phyloP scores from a whole-genome alignment of 1,284 basidiomycete species.

The Fistulina hepatica region DNA sequence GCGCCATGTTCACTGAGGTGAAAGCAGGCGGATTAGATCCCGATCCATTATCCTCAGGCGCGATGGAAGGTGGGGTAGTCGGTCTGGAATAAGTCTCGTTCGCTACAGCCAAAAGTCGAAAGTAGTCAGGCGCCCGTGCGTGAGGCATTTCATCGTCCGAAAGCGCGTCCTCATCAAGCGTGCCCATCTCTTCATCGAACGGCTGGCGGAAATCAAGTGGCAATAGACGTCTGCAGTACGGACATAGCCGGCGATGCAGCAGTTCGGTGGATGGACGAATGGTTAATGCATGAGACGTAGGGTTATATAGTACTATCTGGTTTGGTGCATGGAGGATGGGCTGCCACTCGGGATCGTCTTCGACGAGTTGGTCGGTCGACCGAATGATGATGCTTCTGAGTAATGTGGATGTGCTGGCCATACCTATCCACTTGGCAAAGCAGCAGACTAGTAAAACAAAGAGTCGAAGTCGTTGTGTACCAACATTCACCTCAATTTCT shows the following conservation, averaged over 20 bases:
- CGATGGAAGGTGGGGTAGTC: slow-evolving; percentile 32
- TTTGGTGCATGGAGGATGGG: slow-evolving; percentile 69
- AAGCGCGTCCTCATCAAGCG: slow-evolving; percentile 21
- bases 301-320: slow-evolving; percentile 83
- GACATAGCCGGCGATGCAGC: slow-evolving; percentile 36
- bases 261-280: slow-evolving; percentile 36
- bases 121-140: slow-evolving; percentile 57
- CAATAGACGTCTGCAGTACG: slow-evolving; percentile 58
- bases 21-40: slow-evolving; percentile 29
- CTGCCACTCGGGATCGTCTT: slow-evolving; percentile 56
- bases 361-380: no score
- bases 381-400: no score
- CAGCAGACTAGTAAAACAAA: no score
- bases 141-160: slow-evolving; percentile 26
- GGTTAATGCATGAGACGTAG: slow-evolving; percentile 73
- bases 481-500: no score
- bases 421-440: no score
- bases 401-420: no score
- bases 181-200: slow-evolving; percentile 10
- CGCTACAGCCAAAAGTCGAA: slow-evolving; percentile 56
- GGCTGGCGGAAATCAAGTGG: slow-evolving; percentile 22
- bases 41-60: slow-evolving; percentile 7
- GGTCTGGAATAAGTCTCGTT: slow-evolving; percentile 58
- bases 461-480: no score
- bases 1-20: slow-evolving; percentile 58